Evolutionary conservation across 2,329 filamentous ascomycete genomes (phyloP), one percentile per base, ranked within the genome.

Genomic region (Sclerotinia sclerotiorum): DNA sequence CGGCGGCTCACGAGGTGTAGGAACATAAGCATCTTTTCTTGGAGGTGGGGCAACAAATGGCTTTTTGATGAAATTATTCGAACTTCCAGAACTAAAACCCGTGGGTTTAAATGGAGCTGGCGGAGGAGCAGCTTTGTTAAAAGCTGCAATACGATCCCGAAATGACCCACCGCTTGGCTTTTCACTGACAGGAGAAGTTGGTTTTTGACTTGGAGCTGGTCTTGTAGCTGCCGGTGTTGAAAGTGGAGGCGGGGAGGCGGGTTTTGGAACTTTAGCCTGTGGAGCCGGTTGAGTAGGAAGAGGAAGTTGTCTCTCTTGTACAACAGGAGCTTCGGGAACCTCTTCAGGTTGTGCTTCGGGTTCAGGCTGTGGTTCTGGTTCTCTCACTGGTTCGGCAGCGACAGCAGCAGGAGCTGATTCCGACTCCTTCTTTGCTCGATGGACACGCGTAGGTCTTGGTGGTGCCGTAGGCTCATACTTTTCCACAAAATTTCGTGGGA

Each of bases 401-500:
- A 63, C 49, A 70, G 76, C 72, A 67, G 79, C 78, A 35, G 76
- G 72, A 46, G 72, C 73, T 65, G 76, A 73, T 44, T 80, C 77
- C 51, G 77, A 70, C 24, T 79, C 70, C 77, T 88, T 91, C 82
- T 90, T 94, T 65, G 85, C 81, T 73, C 92, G 89, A 69, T 79
- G 81, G 21, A 87, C 83, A 76, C 95, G 88, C 71, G 87, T 85
- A 69, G 95, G 95, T 69, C 95, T 88, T 70, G 94, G 93, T 70
- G 95, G 95, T 72, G 94, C 90, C 68, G 89, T 90, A 49, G 95
- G 95, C 79, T 98, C 94, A 80, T 93, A 96, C 81, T 90, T 93
- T 80, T 99, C 95, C 77, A 99, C 95, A 78, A 99, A 99, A 81
- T 98, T 99, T 78, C 91, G 90, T 64, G 93, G 94, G 79, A 97